Base-by-base conservation (phyloP, 495 filamentous ascomycete genomes). In the Hypoxylon fuscum region DNA sequence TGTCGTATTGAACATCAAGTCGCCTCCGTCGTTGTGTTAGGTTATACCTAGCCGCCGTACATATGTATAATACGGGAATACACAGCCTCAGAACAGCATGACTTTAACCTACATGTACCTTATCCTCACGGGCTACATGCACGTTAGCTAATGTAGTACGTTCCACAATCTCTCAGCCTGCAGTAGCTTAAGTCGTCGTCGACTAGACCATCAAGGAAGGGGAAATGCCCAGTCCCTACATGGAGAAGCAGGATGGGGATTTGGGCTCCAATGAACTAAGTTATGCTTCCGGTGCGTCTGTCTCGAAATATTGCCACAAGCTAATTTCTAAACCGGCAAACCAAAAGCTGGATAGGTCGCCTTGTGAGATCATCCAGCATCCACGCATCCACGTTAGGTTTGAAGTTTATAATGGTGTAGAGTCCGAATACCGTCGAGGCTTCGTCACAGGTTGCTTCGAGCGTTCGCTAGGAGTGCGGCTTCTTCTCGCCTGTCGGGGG, bases 241-340 rank as follows among this genome's bases (percentile, higher is more conserved):
- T 8, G 41, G 2, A 21, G 17, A 41, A 20, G 8, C 22, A 32
- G 6, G 17, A 18, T 46, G 17, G 21, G 32, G 17, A 23, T 41
- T 48, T 10, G 9, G 9, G 10, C 34, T 23, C 29, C 47, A 38
- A 52, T 42, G 38, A 21, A 6, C 6, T 43, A n/a, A 25, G 41
- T 43, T 43, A 14, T 35, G 11, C 46, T 21, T 10, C 21, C 20
- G 21, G 34, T 55, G 20, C 21, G 7, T 32, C 38, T 40, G 43
- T 64, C 25, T 55, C 32, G 18, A 21, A 55, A 31, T 55, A 49
- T 65, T 51, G 55, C 54, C 62, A 65, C 62, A 23, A 52, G 50
- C 46, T 60, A 49, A 58, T 52, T 20, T 46, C 37, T 46, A 29
- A 25, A 50, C 14, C 15, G 25, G 47, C 23, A 43, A 17, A 31